Evolutionary conservation across 345 rosid species (phyloP).

Genomic region (Aethionema arabicum): DNA sequence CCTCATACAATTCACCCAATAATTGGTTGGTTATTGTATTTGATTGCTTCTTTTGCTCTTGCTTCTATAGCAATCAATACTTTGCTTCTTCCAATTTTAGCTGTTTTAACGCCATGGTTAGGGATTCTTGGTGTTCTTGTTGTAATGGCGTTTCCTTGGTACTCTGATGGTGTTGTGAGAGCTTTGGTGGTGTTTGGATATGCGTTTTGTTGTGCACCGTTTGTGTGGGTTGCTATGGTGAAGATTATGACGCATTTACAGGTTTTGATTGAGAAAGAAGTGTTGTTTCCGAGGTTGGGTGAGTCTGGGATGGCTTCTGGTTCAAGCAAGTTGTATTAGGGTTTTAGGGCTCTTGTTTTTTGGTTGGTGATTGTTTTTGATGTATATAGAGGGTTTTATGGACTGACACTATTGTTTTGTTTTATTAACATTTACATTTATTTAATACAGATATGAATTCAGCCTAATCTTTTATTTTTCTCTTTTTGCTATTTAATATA

Average conservation of each 20-base stretch:
- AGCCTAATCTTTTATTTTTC: no score
- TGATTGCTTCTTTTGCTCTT: constrained; percentile 71
- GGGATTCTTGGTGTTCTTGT: constrained; percentile 69
- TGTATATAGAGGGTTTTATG: no score
- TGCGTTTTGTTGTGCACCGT: constrained; percentile 76
- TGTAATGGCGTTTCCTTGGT: constrained; percentile 87
- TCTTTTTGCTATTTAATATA: no score
- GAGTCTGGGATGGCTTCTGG: constrained; percentile 47
- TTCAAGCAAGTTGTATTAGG: constrained; percentile 56
- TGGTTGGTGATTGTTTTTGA: no score
- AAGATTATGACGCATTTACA: constrained; percentile 65
- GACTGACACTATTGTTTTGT: no score
- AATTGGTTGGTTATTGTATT: constrained; percentile 77
- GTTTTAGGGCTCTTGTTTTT: not conserved
- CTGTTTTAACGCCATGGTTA: constrained; percentile 62
- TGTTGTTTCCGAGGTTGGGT: constrained; percentile 63
- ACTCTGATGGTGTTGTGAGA: constrained; percentile 67
- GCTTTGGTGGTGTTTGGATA: constrained; percentile 69
- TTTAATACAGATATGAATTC: no score
- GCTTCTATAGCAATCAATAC: constrained; percentile 61
- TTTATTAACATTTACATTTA: no score
- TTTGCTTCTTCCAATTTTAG: constrained; percentile 63
- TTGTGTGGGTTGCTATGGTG: constrained; percentile 55
- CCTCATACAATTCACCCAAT: constrained; percentile 85
- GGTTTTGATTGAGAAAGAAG: constrained; percentile 74